Evolutionary conservation across 192 early-diverging fungal genomes (phyloP).

Genomic region (Backusella westeae): DNA sequence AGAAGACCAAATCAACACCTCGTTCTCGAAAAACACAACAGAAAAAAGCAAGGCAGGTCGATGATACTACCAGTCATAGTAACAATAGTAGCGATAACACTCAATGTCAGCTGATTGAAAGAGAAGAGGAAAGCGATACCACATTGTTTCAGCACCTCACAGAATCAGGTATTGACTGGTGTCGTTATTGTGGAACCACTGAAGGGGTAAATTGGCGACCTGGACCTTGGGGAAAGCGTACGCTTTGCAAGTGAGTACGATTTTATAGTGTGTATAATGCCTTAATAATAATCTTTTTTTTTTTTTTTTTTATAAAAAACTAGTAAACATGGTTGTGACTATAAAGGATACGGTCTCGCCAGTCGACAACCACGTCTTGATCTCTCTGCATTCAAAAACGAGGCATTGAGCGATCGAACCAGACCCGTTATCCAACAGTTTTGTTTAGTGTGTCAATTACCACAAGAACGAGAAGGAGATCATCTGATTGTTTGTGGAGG

Average conservation of each 20-base stretch:
- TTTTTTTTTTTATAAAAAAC: background rate
- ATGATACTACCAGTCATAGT: background rate
- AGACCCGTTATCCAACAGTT: background rate
- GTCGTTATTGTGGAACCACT: constrained; percentile 92
- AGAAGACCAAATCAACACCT: background rate
- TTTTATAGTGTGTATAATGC: background rate
- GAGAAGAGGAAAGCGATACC: constrained; percentile 6
- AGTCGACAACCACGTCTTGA: constrained; percentile 86
- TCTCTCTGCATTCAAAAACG: constrained; percentile 60
- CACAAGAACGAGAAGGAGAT: background rate
- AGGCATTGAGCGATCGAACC: background rate
- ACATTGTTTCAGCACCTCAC: constrained; percentile 69
- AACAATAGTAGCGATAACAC: background rate
- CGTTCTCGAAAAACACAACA: constrained; percentile 13
- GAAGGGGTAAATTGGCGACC: constrained; percentile 89
- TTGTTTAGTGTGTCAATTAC: background rate
- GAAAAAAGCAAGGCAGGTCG: background rate
- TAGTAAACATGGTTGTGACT: constrained; percentile 92
- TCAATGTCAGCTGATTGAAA: background rate
- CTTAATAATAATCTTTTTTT: too few species aligned
- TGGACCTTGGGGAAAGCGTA: constrained; percentile 93
- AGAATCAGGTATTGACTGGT: constrained; percentile 74
- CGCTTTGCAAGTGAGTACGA: constrained; percentile 76
- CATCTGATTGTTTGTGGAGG: constrained; percentile 14
- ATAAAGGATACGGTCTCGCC: constrained; percentile 91